Evolutionary conservation across 2,329 filamentous ascomycete species (phyloP).

Genomic region (Beauveria pseudobassiana): DNA sequence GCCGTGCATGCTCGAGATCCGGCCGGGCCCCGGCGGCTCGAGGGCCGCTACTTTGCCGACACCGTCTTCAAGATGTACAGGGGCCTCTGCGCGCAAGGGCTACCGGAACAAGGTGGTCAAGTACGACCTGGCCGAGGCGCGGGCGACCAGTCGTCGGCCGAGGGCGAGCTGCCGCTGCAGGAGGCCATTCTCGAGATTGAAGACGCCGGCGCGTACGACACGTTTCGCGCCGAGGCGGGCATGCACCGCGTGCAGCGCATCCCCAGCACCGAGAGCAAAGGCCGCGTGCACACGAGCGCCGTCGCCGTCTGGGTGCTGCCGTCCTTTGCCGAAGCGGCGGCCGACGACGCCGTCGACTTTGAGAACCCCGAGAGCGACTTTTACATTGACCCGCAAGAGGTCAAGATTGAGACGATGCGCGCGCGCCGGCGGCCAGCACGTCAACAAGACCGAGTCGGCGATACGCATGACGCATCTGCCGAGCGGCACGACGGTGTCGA

Average conservation of each 20-base stretch:
- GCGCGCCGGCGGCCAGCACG: slow-evolving; percentile 92
- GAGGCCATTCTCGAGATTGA: slow-evolving; percentile 85
- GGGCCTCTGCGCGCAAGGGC: slow-evolving; percentile 63
- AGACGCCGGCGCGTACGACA: slow-evolving; percentile 68
- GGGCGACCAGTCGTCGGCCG: slow-evolving; percentile 41
- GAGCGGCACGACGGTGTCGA: slow-evolving; percentile 77
- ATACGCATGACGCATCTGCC: slow-evolving; percentile 87
- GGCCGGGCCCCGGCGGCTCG: slow-evolving; percentile 83
- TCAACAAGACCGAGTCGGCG: slow-evolving; percentile 96
- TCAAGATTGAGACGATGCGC: slow-evolving; percentile 81
- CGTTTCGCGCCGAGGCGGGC: slow-evolving; percentile 79
- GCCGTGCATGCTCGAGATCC: slow-evolving; percentile 84
- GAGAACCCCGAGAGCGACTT: slow-evolving; percentile 87
- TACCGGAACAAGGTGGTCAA: slow-evolving; percentile 65
- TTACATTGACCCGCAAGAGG: slow-evolving; percentile 78
- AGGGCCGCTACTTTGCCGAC: slow-evolving; percentile 84
- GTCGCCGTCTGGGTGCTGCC: slow-evolving; percentile 90
- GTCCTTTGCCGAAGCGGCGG: slow-evolving; percentile 56
- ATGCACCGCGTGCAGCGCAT: slow-evolving; percentile 94
- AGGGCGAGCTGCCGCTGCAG: slow-evolving; percentile 62
- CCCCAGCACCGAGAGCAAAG: slow-evolving; percentile 83
- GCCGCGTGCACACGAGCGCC: slow-evolving; percentile 87
- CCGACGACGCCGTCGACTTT: slow-evolving; percentile 49
- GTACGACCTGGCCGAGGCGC: slow-evolving; percentile 66
- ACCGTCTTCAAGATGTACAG: slow-evolving; percentile 88